Base-by-base conservation (phyloP, 2,329 filamentous ascomycete genomes). In the Pseudogymnoascus sp. region DNA sequence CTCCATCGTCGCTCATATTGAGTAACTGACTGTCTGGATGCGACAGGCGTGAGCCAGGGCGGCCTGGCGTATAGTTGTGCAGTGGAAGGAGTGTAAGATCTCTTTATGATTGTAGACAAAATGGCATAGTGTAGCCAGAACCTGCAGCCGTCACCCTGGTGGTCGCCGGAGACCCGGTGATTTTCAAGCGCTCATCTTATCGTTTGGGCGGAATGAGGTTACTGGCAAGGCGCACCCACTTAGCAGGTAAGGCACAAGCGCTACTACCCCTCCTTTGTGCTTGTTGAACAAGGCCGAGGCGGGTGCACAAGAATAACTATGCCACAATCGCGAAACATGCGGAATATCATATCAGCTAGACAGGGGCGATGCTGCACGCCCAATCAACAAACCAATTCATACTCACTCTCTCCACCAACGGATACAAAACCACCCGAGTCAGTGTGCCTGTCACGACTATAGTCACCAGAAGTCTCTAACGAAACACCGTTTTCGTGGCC, bases 1-100 rank as follows among this genome's bases (percentile, higher is more conserved):
- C 28, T 57, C 28, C 51, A 57, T 57, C 51, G n/a, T 57, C 51
- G 51, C 51, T 57, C 51, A 57, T 57, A 57, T 34, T 57, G 51
- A 54, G 23, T 54, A 54, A 31, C 48, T 54, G 23, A 4, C 51
- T 34, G 6, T 57, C 16, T 34, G 11, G 25, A 57, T 19, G 51
- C 51, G 28, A 57, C 51, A 57, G 28, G 25, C 48, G 34, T 31
- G 48, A 16, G 48, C 48, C 48, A 57, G 48, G n/a, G 25, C 48
- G 25, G 51, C 13, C 16, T 57, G 28, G 28, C 34, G n/a, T 57
- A 34, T 34, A 57, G 28, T 34, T 57, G 28, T 57, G 51, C 25
- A 34, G 51, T 57, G 16, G 51, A 57, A 57, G 48, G 48, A 57
- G 48, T 34, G 48, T 57, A 19, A 57, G 51, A 57, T 34, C 10